Evolutionary conservation across 306 rosid genomes (phyloP).

Genomic region (Acmispon strigosus): DNA sequence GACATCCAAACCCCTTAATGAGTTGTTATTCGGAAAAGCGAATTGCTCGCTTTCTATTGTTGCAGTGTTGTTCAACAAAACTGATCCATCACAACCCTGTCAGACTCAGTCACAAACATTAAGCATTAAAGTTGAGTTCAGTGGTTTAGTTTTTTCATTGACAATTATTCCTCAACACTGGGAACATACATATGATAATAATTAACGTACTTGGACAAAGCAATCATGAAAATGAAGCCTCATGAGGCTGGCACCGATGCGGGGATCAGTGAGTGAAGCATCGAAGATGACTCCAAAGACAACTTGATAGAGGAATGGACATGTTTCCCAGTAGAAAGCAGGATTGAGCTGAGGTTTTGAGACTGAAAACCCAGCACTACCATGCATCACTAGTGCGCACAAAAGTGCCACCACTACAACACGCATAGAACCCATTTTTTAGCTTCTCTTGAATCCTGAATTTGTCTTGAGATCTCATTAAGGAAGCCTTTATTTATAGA

Average conservation of each 20-base stretch:
- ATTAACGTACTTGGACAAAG: constrained; percentile 37
- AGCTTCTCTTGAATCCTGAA: not conserved
- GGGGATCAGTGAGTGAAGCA: constrained; percentile 16
- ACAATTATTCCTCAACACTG: no score
- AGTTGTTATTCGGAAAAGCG: constrained; percentile 24
- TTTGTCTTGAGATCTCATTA: not conserved
- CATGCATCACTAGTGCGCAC: not conserved
- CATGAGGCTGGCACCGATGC: constrained; percentile 39
- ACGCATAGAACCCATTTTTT: not conserved
- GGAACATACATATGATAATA: no score
- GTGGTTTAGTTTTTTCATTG: no score
- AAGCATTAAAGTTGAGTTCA: no score
- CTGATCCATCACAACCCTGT: constrained; percentile 57
- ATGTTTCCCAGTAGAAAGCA: constrained; percentile 18
- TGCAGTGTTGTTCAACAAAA: constrained; percentile 36
- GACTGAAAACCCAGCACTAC: not conserved
- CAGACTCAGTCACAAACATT: not conserved
- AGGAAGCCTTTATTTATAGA: constrained; percentile 10
- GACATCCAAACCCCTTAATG: constrained; percentile 41
- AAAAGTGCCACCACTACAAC: not conserved
- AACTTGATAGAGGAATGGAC: constrained; percentile 4
- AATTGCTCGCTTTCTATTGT: constrained; percentile 43
- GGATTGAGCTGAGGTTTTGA: constrained; percentile 2
- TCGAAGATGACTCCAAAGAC: constrained; percentile 2
- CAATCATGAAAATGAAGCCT: constrained; percentile 62